Base-by-base conservation (phyloP, 1,284 basidiomycete genomes). In the Apiotrichum gracile region DNA sequence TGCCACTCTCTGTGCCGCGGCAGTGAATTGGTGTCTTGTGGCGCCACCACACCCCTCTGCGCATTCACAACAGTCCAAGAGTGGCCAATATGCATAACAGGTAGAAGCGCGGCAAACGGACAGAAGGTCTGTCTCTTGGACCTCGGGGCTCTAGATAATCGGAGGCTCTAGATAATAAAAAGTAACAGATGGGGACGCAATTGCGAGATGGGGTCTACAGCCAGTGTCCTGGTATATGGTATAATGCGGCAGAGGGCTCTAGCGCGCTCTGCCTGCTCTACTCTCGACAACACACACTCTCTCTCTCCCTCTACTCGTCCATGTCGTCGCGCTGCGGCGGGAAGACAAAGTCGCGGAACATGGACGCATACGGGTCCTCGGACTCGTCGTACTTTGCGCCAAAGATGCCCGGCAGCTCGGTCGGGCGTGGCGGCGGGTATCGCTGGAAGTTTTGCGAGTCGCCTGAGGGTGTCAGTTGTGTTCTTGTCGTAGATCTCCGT, bases 381-480 rank as follows among this genome's bases (percentile, higher is more conserved):
- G 62, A 44, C 19, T 61, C 52, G 34, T 72, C 68, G 54, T 73
- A 70, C 22, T 60, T 57, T 43, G 67, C 59, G 17, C 70, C 72
- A 46, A 75, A 70, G 42, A 75, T 69, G n/a, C 74, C 74, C 7
- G 74, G 72, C 13, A 75, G 62, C 55, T 74, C 73, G n/a, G 67
- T 63, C 17, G 74, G 72, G n/a, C 65, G 49, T 0, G 75, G 75
- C 4, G 73, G 72, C 1, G 74, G 70, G 55, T 76, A 76, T 33
- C 72, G 57, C 56, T 76, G 75, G 53, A 76, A 76, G 60, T 76
- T 76, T 59, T 74, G 73, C 24, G 70, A 72, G 53, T 76, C 75
- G 46, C 74, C 74, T 75, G 52, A 1, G 37, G 19, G 25, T 38
- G 49, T 50, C 33, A 54, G 54, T 16, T n/a, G 3, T 7, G 9